Evolutionary conservation across 345 rosid genomes (phyloP).

Genomic region (Linum trigynum): DNA sequence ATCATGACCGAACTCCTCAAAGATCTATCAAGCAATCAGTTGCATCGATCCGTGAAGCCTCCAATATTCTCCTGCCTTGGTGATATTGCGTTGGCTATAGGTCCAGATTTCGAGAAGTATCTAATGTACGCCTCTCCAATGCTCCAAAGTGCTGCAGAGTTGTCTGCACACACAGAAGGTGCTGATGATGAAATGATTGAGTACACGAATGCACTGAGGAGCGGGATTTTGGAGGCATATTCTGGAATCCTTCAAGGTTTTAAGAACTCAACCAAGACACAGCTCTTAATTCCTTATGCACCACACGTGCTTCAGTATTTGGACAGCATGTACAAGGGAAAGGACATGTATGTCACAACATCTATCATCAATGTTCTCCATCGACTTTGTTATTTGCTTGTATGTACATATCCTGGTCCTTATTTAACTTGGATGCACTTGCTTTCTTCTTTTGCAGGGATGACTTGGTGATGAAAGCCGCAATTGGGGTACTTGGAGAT

Average conservation of each 20-base stretch:
- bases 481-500: slow-evolving; percentile 4
- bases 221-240: slow-evolving; percentile 86
- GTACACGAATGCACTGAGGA: slow-evolving; percentile 70
- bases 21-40: slow-evolving; percentile 60
- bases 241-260: slow-evolving; percentile 93
- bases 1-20: slow-evolving; percentile 70
- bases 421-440: neutral
- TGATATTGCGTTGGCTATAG: slow-evolving; percentile 83
- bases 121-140: slow-evolving; percentile 49
- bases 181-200: slow-evolving; percentile 76
- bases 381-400: neutral
- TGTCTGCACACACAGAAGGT: slow-evolving; percentile 58
- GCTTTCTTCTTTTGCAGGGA: neutral
- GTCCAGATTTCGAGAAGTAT: slow-evolving; percentile 68
- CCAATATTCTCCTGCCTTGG: slow-evolving; percentile 90
- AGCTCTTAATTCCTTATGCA: slow-evolving; percentile 1
- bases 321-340: neutral
- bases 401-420: neutral
- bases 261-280: slow-evolving; percentile 33
- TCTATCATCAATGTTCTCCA: neutral
- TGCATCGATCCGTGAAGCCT: slow-evolving; percentile 91
- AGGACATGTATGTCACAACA: neutral
- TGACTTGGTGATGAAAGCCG: slow-evolving; percentile 58
- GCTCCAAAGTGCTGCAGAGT: slow-evolving; percentile 80
- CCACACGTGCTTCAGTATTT: slow-evolving; percentile 3